A percentile compares a stretch with the other conserved stretches of the same genome.
These are phyloP conservation scores for Paramyrothecium sp. DNA, from an alignment of 2,329 filamentous ascomycete species.

Conservation along the genomic window DNA sequence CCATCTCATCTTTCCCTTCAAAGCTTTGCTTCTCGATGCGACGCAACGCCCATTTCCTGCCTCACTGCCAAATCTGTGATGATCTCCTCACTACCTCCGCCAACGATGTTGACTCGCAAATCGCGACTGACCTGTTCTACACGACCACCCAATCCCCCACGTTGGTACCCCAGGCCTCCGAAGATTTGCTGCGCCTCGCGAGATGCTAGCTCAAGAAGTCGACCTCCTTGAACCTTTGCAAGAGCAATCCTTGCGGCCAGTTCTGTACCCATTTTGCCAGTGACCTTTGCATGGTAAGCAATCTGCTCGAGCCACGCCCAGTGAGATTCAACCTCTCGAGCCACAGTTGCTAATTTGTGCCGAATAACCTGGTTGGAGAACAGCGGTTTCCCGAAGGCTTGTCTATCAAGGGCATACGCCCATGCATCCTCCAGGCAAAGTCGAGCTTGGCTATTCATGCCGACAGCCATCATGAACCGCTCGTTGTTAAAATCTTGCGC, in stretches of 20 bases:
- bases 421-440: conserved; percentile 53
- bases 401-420: conserved; percentile 46
- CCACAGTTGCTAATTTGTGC: conserved; percentile 58
- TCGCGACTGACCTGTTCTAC: conserved; percentile 55
- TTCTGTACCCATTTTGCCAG: conserved; percentile 27
- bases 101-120: conserved; percentile 46
- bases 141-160: conserved; percentile 42
- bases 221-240: conserved; percentile 47
- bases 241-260: conserved; percentile 28
- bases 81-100: conserved; percentile 56
- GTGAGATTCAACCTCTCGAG: conserved; percentile 57
- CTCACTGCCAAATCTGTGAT: conserved; percentile 50
- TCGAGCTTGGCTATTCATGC: conserved; percentile 56
- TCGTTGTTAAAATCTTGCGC: conserved; percentile 52
- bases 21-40: conserved; percentile 14
- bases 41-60: conserved; percentile 34
- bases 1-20: conserved; percentile 1
- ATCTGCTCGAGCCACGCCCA: conserved; percentile 63
- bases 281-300: conserved; percentile 41
- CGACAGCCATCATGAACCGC: conserved; percentile 55
- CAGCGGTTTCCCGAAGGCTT: conserved; percentile 59
- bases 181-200: conserved; percentile 54
- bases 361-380: conserved; percentile 59
- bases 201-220: conserved; percentile 46
- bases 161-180: conserved; percentile 51